Conservation (phyloP, 148 eudicot species). For the Drosera capensis region DNA sequence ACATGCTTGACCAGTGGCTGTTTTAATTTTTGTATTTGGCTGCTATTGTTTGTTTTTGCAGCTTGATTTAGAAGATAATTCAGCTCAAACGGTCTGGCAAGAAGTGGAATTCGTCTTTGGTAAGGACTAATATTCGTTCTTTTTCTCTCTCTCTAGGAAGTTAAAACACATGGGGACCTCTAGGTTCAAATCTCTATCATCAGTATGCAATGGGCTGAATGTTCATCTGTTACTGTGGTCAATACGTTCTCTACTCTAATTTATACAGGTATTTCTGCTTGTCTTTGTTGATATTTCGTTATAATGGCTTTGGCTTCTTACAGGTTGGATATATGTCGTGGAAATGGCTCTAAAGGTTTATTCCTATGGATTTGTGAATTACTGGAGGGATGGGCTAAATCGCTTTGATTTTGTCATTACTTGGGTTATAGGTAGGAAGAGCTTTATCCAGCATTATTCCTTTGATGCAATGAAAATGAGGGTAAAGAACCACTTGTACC, state of each 20-base stretch:
- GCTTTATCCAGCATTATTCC: neutral
- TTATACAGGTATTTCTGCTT: slow-evolving; percentile 1
- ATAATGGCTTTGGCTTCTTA: neutral
- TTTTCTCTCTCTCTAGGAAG: neutral
- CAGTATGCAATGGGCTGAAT: no score
- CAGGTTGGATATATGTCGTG: slow-evolving; percentile 92
- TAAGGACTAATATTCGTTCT: slow-evolving; percentile 14
- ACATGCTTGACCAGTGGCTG: neutral
- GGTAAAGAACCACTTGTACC: neutral
- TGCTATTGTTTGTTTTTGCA: slow-evolving; percentile 19
- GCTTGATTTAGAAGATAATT: slow-evolving; percentile 77
- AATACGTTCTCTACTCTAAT: neutral
- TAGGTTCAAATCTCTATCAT: no score
- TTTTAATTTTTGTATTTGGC: neutral
- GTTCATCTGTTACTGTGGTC: neutral
- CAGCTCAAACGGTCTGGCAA: slow-evolving; percentile 76
- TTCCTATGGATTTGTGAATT: slow-evolving; percentile 74
- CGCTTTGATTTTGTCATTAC: slow-evolving; percentile 84
- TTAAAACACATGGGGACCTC: no score
- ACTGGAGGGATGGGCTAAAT: slow-evolving; percentile 95
- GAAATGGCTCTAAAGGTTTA: slow-evolving; percentile 85
- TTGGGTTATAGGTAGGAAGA: slow-evolving; percentile 91
- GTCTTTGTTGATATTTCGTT: slow-evolving; percentile 3
- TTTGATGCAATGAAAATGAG: neutral
- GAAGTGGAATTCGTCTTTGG: slow-evolving; percentile 81